Evolutionary conservation across 2,329 filamentous ascomycete genomes (phyloP), one percentile per base, ranked within the genome.

Genomic region (Aspergillus pseudoviridinutans): DNA sequence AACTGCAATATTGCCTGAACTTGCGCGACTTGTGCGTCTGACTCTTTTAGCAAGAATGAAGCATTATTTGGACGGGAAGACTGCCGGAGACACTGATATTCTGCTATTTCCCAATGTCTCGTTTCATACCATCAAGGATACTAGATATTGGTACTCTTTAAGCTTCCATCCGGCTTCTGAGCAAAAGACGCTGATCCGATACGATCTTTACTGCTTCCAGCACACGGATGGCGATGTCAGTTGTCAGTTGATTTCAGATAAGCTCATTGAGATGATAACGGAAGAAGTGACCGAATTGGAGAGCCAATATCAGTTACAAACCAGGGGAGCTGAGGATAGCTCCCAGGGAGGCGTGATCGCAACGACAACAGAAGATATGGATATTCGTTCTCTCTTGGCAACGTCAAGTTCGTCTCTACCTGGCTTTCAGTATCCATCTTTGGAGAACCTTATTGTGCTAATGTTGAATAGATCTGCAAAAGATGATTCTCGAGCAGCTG

Each of bases 121-220:
- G 7, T 8, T 72, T 2, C 58, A 67, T 29, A 56, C 59, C 1
- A 58, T 72, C 17, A 53, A 62, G 29, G 38, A 62, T 38, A 54
- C 55, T 3, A 44, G 46, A 14, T 46, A 66, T 2, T 70, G 65
- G 62, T 59, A 68, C 7, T 61, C 63, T 0, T 14, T 75, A 22
- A 68, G 59, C 20, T 63, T 74, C 9, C 28, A 69, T 8, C 71
- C 72, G 1, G 53, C 59, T 0, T 67, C 68, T 1, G 65, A 67
- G 46, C 56, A 53, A 5, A 68, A 50, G 35, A 71, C 70, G 0
- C 51, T 61, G 1, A 46, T 74, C n/a, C 68, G 71, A 52, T 73
- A 67, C 49, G 72, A 74, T 38, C 24, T 74, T 1, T 72, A 71
- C 46, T 38, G 56, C 42, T 3, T 27, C 3, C 49, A 6, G 59